These are phyloP conservation scores for Adansonia grandidieri DNA, from an alignment of 441 rosid genomes.

Conservation along the genomic window DNA sequence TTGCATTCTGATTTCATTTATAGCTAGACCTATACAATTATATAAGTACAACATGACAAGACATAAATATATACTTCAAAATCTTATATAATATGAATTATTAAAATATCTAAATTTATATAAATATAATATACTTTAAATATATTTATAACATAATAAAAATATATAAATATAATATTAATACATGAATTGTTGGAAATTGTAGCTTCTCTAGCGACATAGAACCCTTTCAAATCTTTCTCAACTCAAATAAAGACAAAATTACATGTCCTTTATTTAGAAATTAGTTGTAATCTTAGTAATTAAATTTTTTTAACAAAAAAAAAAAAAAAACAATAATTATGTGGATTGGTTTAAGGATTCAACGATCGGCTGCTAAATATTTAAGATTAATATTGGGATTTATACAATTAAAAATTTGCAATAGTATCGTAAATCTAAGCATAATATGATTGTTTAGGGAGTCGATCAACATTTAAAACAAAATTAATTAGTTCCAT, in stretches of 20 bases:
- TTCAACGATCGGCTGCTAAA: too few species aligned
- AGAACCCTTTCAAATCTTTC: neutral
- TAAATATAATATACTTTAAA: neutral
- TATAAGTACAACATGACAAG: too few species aligned
- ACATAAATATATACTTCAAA: too few species aligned
- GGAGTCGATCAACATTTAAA: constrained; percentile 1
- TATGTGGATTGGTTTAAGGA: too few species aligned
- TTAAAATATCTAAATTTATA: too few species aligned
- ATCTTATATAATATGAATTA: too few species aligned
- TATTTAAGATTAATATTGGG: neutral
- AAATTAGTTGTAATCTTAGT: constrained; percentile 8
- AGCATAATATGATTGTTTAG: too few species aligned
- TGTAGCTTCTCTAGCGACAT: neutral
- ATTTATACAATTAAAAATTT: neutral
- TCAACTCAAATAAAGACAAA: neutral
- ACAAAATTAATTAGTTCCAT: constrained; percentile 23
- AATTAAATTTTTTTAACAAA: neutral
- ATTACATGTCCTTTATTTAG: neutral
- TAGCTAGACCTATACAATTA: too few species aligned
- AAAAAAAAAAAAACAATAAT: neutral
- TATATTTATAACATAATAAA: too few species aligned
- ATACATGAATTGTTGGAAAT: too few species aligned
- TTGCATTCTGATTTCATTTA: too few species aligned
- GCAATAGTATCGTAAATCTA: neutral
- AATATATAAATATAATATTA: neutral